Evolutionary conservation across 306 rosid genomes (phyloP).

Genomic region (Quillaja saponaria): DNA sequence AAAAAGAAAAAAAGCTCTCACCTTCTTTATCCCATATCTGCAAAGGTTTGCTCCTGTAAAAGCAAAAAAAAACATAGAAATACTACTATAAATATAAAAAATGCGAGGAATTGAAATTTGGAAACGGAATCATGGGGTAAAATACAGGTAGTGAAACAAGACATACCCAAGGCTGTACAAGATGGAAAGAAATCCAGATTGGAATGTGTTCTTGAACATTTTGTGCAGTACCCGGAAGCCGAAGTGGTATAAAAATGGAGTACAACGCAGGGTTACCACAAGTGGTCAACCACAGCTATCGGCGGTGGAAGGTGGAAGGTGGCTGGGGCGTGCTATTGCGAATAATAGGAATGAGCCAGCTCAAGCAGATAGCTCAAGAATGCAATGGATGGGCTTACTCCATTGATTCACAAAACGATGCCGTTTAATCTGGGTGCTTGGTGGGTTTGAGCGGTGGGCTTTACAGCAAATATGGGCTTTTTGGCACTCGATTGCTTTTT

Average conservation of each 20-base stretch:
- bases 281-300: too few species aligned
- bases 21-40: constrained; percentile 99
- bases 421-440: too few species aligned
- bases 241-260: constrained; percentile 11
- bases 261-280: too few species aligned
- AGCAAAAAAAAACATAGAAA: constrained; percentile 6
- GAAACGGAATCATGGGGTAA: neutral
- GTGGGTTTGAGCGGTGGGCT: too few species aligned
- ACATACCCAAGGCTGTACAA: constrained; percentile 92
- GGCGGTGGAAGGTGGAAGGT: too few species aligned
- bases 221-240: constrained; percentile 33
- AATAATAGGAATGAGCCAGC: too few species aligned
- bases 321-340: too few species aligned
- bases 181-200: constrained; percentile 93
- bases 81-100: constrained; percentile 27
- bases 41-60: constrained; percentile 84
- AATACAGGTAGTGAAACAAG: constrained; percentile 2
- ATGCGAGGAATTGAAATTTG: neutral
- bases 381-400: too few species aligned
- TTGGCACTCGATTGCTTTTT: too few species aligned
- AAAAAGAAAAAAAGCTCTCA: neutral
- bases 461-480: too few species aligned
- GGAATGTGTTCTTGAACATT: constrained; percentile 98
- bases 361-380: too few species aligned
- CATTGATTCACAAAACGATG: too few species aligned